These are phyloP conservation scores for Infundibulicybe gibba DNA, from an alignment of 768 basidiomycete genomes.

Conservation along the genomic window DNA sequence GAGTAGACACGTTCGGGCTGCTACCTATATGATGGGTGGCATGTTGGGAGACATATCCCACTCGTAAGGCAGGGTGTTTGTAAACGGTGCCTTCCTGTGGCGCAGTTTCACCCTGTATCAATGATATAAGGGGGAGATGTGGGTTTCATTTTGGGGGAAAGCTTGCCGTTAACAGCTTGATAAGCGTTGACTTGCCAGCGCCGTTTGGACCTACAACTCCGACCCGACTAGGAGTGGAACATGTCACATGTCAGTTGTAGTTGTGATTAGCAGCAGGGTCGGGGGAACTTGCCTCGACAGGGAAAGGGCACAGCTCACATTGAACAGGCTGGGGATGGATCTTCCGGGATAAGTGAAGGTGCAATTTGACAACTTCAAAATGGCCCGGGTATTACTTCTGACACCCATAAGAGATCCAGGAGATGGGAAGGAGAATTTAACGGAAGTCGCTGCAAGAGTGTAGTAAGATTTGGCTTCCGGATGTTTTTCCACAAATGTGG, in stretches of 20 bases:
- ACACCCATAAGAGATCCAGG: conserved; percentile 98
- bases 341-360: conserved; percentile 94
- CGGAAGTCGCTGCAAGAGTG: conserved; percentile 87
- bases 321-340: conserved; percentile 70
- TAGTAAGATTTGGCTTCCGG: conserved; percentile 97
- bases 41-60: conserved; percentile 97
- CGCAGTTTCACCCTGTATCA: conserved; percentile 74
- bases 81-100: conserved; percentile 91
- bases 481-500: conserved; percentile 82
- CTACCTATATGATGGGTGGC: conserved; percentile 93
- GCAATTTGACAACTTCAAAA: conserved; percentile 87
- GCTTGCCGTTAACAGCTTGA: conserved; percentile 86
- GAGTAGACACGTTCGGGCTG: too few relatives aligned
- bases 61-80: conserved; percentile 91
- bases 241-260: conserved; percentile 12
- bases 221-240: conserved; percentile 59
- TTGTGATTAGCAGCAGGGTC: conserved; percentile 12
- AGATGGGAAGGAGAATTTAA: conserved; percentile 94
- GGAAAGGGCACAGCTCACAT: conserved; percentile 92
- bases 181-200: conserved; percentile 93
- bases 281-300: conserved; percentile 66
- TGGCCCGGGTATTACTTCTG: conserved; percentile 91
- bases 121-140: too few relatives aligned
- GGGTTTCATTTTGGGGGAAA: conserved; percentile 2
- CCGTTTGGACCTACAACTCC: conserved; percentile 93